phyloP scores from a whole-genome alignment of 2,329 filamentous ascomycete genomes.

The Lasiodiplodia theobromae region DNA sequence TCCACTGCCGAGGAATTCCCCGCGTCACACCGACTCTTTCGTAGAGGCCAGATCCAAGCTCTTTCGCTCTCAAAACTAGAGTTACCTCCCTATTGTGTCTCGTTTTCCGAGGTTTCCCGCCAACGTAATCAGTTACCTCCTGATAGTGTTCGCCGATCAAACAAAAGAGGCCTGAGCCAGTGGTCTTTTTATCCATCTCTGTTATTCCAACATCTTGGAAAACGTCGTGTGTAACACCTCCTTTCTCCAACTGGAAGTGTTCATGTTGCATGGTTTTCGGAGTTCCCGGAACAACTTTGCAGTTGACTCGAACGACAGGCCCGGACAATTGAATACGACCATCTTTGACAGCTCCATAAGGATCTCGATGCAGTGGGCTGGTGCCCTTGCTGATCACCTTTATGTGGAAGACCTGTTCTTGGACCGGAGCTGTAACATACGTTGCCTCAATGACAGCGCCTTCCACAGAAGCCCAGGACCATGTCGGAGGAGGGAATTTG shows the following conservation, averaged over 20 bases:
- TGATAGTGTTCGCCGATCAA: neutral
- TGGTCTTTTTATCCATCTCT: neutral
- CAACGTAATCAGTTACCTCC: no score
- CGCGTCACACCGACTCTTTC: neutral
- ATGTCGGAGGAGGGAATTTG: neutral
- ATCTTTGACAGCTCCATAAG: neutral
- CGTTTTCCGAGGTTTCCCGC: no score
- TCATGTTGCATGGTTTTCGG: neutral
- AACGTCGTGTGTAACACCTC: neutral
- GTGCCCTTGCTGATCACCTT: neutral
- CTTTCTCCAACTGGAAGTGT: neutral
- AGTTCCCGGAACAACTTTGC: neutral
- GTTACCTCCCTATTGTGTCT: neutral
- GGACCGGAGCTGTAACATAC: neutral
- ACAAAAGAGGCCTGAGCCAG: neutral
- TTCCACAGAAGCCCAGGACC: constrained; percentile 21
- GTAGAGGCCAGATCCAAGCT: neutral
- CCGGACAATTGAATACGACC: neutral
- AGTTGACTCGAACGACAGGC: neutral
- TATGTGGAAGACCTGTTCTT: neutral
- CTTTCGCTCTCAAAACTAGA: neutral
- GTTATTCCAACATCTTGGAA: neutral
- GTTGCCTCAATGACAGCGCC: neutral
- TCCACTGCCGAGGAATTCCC: neutral
- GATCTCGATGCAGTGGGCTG: neutral